Evolutionary conservation across 2,329 filamentous ascomycete genomes (phyloP).

Genomic region (Alternaria alternata): DNA sequence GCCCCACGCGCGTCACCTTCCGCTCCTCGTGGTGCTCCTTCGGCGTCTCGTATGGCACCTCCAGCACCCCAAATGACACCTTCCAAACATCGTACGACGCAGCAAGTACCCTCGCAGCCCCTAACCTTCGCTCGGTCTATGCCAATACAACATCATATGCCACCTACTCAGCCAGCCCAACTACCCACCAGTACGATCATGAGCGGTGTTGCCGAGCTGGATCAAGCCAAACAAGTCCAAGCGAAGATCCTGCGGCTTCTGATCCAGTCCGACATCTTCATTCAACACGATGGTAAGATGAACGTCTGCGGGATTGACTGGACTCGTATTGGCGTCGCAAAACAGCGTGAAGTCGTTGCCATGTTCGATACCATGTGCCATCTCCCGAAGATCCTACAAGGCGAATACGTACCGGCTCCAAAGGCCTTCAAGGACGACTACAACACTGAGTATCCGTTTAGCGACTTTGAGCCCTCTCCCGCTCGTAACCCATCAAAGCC

Average conservation of each 20-base stretch:
- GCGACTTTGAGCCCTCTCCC: conserved; percentile 36
- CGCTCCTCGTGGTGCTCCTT: background rate
- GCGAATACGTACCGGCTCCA: conserved; percentile 38
- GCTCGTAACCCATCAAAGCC: conserved; percentile 15
- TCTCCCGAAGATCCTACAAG: conserved; percentile 36
- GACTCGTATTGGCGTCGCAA: conserved; percentile 34
- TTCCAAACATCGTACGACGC: background rate
- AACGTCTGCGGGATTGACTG: conserved; percentile 33
- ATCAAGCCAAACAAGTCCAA: conserved; percentile 36
- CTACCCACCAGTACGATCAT: conserved; percentile 9
- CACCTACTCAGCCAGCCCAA: background rate
- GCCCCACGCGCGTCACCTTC: background rate
- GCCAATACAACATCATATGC: background rate
- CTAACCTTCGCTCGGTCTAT: background rate
- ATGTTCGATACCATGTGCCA: conserved; percentile 40
- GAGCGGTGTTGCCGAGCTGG: conserved; percentile 31
- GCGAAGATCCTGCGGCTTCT: conserved; percentile 37
- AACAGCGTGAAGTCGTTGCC: conserved; percentile 27
- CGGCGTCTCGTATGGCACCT: background rate
- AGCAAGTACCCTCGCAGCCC: background rate
- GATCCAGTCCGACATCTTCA: conserved; percentile 40
- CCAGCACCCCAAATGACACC: too few relatives aligned
- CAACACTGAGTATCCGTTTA: conserved; percentile 20
- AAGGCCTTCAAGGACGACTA: conserved; percentile 37
- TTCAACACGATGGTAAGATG: conserved; percentile 38